Base-by-base conservation (phyloP, 306 rosid species). In the Begonia loranthoides region DNA sequence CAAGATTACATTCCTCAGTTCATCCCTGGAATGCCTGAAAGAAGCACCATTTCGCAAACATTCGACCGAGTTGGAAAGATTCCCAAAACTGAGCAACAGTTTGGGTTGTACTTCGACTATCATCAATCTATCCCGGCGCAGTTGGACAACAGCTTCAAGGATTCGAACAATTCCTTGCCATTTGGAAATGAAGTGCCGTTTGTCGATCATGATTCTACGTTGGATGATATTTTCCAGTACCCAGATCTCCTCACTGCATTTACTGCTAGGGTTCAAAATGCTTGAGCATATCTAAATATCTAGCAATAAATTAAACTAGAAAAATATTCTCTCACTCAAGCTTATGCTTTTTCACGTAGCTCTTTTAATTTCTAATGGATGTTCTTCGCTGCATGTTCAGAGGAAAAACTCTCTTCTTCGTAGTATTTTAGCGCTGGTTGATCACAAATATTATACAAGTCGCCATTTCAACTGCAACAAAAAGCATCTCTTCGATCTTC, bases 221-320 rank as follows among this genome's bases (percentile, higher is more conserved):
- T 62, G 51, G 45, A 66, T 51, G 73, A 80, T 51, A 16, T 72
- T 33, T 68, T 73, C 55, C 81, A 76, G 73, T 79, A 61, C 43
- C 90, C 79, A 0, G 93, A 84, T 46, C 45, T 75, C 21, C 39
- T 66, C 33, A 67, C 39, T 58, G 69, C 79, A 39, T 70, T 77
- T 53, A 70, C 74, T 3, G 55, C 87, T 1, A 76, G 74, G 61
- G 60, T 80, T 51, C 76, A 80, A 12, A 78, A 87, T 74, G 74
- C 82, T 54, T 48, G 38, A 16, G 9, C 52, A 48, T 12, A 28
- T 28, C 36, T 28, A 4, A 5, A 28, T 7, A 28, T 28, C 36
- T 28, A 28, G 36, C 36, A 28, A 28, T 28, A 28, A 28, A 28
- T 0, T 28, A 28, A 28, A 28, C 36, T 48, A 48, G 9, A 28